Percentiles rank a stretch among this genome's conserved stretches.
Conservation (phyloP, 208 protist genomes). For the Herpetomonas samuelpessoai region DNA sequence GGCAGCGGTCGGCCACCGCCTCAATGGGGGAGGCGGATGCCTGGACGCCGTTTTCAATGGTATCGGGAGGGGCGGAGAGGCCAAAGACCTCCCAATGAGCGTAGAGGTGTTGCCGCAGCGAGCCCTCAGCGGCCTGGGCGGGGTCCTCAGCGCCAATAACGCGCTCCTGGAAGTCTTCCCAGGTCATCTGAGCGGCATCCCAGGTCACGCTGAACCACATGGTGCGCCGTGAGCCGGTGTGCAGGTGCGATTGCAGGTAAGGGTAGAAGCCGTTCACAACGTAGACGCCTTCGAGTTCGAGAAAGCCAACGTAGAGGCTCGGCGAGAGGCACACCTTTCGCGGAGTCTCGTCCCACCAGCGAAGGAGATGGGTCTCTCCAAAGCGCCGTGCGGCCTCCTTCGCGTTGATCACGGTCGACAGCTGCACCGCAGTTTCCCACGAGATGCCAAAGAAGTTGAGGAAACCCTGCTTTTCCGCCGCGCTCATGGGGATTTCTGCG, state of each 20-base stretch:
- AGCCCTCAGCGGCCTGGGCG: constrained; percentile 20
- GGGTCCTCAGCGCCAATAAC: constrained; percentile 76
- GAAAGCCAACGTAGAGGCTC: constrained; percentile 62
- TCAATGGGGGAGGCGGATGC: constrained; percentile 69
- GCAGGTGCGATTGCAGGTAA: constrained; percentile 51
- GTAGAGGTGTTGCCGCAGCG: constrained; percentile 52
- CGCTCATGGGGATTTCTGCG: constrained; percentile 47
- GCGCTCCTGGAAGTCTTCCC: constrained; percentile 43
- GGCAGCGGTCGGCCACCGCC: constrained; percentile 74
- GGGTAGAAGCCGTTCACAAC: constrained; percentile 83
- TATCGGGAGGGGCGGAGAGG: constrained; percentile 50
- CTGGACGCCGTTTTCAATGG: constrained; percentile 76
- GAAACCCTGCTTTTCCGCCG: constrained; percentile 45
- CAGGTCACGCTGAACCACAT: constrained; percentile 72
- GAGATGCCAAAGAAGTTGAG: constrained; percentile 44
- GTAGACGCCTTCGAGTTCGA: constrained; percentile 67
- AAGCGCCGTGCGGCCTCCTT: constrained; percentile 43
- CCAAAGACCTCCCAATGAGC: constrained; percentile 59
- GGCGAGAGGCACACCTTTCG: constrained; percentile 63
- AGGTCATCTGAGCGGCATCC: constrained; percentile 49
- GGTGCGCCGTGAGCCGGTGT: constrained; percentile 31
- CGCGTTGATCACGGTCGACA: constrained; percentile 72
- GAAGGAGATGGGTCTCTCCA: constrained; percentile 33
- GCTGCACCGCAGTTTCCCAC: constrained; percentile 64
- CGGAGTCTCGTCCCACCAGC: constrained; percentile 37